phyloP scores from a whole-genome alignment of 2,329 filamentous ascomycete species.

The Epichloe coenophiala region DNA sequence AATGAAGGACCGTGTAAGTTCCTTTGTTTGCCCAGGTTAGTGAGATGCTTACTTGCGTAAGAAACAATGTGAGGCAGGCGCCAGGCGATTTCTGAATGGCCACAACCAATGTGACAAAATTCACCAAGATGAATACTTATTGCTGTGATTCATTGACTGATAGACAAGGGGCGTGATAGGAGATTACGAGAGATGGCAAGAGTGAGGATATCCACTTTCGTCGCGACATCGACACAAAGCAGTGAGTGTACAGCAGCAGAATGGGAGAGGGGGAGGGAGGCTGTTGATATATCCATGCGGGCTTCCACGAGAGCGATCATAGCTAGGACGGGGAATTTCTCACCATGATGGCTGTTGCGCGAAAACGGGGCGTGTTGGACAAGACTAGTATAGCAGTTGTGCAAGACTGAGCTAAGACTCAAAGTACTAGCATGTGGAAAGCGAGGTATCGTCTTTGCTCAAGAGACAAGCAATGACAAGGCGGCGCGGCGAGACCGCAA shows the following conservation, averaged over 20 bases:
- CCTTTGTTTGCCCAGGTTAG: constrained; percentile 23
- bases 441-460: constrained; percentile 21
- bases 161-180: neutral
- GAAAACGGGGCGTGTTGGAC: constrained; percentile 25
- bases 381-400: constrained; percentile 11
- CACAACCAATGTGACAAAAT: neutral
- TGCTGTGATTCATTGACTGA: neutral
- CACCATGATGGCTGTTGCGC: constrained; percentile 34
- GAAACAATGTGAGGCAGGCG: neutral
- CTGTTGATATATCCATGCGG: constrained; percentile 33
- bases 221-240: neutral
- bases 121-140: neutral
- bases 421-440: constrained; percentile 24
- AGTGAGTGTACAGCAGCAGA: constrained; percentile 5
- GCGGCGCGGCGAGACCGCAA: constrained; percentile 10
- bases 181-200: constrained; percentile 8
- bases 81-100: neutral
- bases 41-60: constrained; percentile 11
- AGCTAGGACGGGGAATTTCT: constrained; percentile 22
- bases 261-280: constrained; percentile 17
- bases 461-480: constrained; percentile 19
- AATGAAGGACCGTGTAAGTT: constrained; percentile 15
- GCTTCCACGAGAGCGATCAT: constrained; percentile 25
- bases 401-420: constrained; percentile 19
- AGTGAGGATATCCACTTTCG: constrained; percentile 8